phyloP scores from a whole-genome alignment of 2,329 filamentous ascomycete genomes.

The Ophiostoma angusticollis region DNA sequence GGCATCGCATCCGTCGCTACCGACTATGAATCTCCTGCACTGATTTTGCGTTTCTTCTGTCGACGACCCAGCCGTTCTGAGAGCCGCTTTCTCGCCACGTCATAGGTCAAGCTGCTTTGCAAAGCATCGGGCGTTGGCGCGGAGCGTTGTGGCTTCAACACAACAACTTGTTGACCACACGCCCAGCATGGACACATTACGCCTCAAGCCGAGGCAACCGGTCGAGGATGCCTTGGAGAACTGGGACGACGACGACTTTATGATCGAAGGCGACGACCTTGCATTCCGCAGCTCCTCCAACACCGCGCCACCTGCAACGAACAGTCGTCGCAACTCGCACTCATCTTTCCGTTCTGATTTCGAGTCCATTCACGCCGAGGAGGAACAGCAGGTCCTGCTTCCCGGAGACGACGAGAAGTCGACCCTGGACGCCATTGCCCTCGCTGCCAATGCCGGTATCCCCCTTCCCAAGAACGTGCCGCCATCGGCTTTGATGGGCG shows the following conservation, averaged over 20 bases:
- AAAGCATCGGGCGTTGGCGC: slow-evolving; percentile 8
- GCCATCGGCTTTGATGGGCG: slow-evolving; percentile 77
- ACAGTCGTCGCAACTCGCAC: slow-evolving; percentile 57
- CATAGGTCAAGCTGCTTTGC: slow-evolving; percentile 5
- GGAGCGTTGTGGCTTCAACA: slow-evolving; percentile 1
- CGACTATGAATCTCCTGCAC: slow-evolving; percentile 23
- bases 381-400: slow-evolving; percentile 78
- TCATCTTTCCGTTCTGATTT: slow-evolving; percentile 80
- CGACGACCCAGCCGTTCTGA: neutral
- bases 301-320: slow-evolving; percentile 28
- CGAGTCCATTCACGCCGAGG: slow-evolving; percentile 62
- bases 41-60: slow-evolving; percentile 14
- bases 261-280: slow-evolving; percentile 56
- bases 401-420: slow-evolving; percentile 75
- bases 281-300: slow-evolving; percentile 40
- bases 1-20: slow-evolving; percentile 3
- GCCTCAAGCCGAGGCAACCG: slow-evolving; percentile 38
- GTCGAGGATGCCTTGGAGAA: slow-evolving; percentile 55
- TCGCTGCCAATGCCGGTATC: slow-evolving; percentile 79
- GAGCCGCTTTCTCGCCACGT: slow-evolving; percentile 8
- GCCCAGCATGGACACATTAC: slow-evolving; percentile 38
- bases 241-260: slow-evolving; percentile 68
- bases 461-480: slow-evolving; percentile 80
- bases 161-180: neutral
- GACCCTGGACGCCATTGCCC: slow-evolving; percentile 72